Percentiles rank a stretch among this genome's conserved stretches.
phyloP scores from a whole-genome alignment of 331 rosid genomes.

The Phaseolus coccineus region DNA sequence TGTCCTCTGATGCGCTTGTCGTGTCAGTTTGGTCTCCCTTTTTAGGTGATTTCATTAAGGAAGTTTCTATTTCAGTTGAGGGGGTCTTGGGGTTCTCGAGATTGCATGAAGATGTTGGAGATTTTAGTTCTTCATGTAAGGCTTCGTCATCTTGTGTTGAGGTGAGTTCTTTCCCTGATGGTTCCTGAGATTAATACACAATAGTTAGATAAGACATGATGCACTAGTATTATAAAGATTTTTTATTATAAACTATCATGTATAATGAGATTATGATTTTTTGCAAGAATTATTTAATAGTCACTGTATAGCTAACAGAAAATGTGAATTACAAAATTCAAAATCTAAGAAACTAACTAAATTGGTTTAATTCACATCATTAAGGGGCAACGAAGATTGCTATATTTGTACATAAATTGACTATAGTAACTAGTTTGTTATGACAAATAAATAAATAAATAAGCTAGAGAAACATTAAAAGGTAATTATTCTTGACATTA shows the following conservation, averaged over 20 bases:
- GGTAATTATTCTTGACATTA: not conserved
- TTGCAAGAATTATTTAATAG: not conserved
- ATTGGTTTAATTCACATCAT: slow-evolving; percentile 13
- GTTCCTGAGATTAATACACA: slow-evolving; percentile 53
- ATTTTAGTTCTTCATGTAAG: slow-evolving; percentile 53
- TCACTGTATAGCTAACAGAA: not conserved
- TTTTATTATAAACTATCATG: not conserved
- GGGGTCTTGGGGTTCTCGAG: slow-evolving; percentile 59
- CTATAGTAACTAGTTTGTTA: not conserved
- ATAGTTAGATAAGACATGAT: not conserved
- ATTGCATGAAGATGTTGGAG: slow-evolving; percentile 51
- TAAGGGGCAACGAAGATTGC: not conserved
- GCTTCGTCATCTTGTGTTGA: slow-evolving; percentile 49
- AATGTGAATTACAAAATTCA: not conserved
- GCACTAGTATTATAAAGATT: not conserved
- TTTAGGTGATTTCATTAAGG: slow-evolving; percentile 54
- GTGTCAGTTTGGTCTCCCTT: slow-evolving; percentile 65
- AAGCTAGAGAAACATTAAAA: not conserved
- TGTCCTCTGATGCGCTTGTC: slow-evolving; percentile 58
- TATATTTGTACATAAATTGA: not conserved
- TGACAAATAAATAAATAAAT: not conserved
- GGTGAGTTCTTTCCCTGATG: slow-evolving; percentile 55
- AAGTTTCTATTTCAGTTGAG: slow-evolving; percentile 60
- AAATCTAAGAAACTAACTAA: not conserved
- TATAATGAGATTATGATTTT: not conserved